A percentile compares a stretch with the other conserved stretches of the same genome.
Evolutionary conservation across 1,284 basidiomycete species (phyloP).

Genomic region (Testicularia cyperi): DNA sequence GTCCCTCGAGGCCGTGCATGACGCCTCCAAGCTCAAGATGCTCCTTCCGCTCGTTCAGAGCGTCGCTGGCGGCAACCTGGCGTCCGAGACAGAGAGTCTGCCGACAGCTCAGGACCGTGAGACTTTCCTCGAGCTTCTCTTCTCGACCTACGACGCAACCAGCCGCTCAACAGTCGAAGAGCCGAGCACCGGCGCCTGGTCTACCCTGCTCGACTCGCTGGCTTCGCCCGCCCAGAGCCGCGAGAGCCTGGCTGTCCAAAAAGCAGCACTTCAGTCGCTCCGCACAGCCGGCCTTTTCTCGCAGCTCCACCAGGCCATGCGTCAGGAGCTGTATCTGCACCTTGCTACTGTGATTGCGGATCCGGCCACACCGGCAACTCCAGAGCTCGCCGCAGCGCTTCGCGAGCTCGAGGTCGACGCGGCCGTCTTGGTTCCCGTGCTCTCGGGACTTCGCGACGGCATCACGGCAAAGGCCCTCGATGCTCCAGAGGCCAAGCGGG

Average conservation of each 20-base stretch:
- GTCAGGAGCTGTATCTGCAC: conserved; percentile 66
- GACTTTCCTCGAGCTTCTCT: conserved; percentile 64
- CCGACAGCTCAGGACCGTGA: conserved; percentile 14
- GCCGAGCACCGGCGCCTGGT: conserved; percentile 60
- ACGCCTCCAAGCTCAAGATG: conserved; percentile 69
- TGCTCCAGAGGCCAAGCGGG: conserved; percentile 59
- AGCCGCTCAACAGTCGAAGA: conserved; percentile 65
- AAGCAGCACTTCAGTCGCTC: conserved; percentile 60
- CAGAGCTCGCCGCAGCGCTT: conserved; percentile 30
- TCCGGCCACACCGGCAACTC: conserved; percentile 18
- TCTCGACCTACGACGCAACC: conserved; percentile 65
- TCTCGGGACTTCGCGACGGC: conserved; percentile 66
- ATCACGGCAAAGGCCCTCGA: conserved; percentile 63
- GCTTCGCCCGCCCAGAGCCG: conserved; percentile 10
- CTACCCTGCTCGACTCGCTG: conserved; percentile 25
- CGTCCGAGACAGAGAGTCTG: conserved; percentile 7
- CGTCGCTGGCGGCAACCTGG: conserved; percentile 48
- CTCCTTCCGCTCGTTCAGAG: conserved; percentile 68
- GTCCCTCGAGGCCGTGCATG: conserved; percentile 68
- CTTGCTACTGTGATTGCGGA: conserved; percentile 59
- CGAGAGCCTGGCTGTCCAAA: conserved; percentile 21
- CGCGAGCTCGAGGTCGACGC: conserved; percentile 52
- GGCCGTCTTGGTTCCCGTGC: conserved; percentile 67
- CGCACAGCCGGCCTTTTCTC: conserved; percentile 65
- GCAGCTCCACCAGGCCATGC: conserved; percentile 65